phyloP scores from a whole-genome alignment of 352 stramenopile genomes.

The Plasmopara viticola region DNA sequence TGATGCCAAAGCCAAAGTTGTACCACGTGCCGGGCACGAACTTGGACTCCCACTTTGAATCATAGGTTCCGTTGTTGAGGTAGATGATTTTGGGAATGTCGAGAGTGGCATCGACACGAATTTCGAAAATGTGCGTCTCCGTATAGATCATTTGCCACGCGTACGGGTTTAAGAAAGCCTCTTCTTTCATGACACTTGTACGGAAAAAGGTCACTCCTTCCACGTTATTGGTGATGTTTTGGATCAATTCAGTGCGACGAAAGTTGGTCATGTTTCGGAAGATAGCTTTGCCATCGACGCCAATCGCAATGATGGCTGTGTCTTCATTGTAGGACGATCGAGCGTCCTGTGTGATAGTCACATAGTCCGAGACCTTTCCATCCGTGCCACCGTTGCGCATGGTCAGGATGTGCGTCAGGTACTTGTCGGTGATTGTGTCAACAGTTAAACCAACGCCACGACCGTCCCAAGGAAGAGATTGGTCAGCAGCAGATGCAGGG shows the following conservation, averaged over 20 bases:
- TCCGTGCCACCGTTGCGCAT: slow-evolving; percentile 31
- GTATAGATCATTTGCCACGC: slow-evolving; percentile 56
- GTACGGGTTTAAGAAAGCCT: slow-evolving; percentile 44
- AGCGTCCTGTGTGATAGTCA: slow-evolving; percentile 27
- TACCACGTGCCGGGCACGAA: slow-evolving; percentile 50
- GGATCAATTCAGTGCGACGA: slow-evolving; percentile 9
- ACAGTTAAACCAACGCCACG: slow-evolving; percentile 37
- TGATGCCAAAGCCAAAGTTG: slow-evolving; percentile 56
- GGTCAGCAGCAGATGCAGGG: not conserved
- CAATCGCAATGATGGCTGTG: slow-evolving; percentile 8
- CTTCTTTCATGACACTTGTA: slow-evolving; percentile 38
- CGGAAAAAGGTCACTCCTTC: slow-evolving; percentile 42
- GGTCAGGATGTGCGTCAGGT: slow-evolving; percentile 49
- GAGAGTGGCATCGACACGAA: slow-evolving; percentile 41
- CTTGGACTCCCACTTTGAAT: slow-evolving; percentile 44
- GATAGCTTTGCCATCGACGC: too few relatives aligned
- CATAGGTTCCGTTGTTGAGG: slow-evolving; percentile 32
- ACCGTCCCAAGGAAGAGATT: slow-evolving; percentile 39
- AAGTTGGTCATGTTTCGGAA: too few relatives aligned
- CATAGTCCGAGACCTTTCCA: slow-evolving; percentile 34
- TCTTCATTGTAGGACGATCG: slow-evolving; percentile 44
- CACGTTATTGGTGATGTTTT: slow-evolving; percentile 28
- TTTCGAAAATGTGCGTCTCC: slow-evolving; percentile 47
- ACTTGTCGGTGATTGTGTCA: slow-evolving; percentile 37
- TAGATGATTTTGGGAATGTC: slow-evolving; percentile 46